Base-by-base conservation (phyloP, 148 eudicot species). In the Rhododendron williamsianum region DNA sequence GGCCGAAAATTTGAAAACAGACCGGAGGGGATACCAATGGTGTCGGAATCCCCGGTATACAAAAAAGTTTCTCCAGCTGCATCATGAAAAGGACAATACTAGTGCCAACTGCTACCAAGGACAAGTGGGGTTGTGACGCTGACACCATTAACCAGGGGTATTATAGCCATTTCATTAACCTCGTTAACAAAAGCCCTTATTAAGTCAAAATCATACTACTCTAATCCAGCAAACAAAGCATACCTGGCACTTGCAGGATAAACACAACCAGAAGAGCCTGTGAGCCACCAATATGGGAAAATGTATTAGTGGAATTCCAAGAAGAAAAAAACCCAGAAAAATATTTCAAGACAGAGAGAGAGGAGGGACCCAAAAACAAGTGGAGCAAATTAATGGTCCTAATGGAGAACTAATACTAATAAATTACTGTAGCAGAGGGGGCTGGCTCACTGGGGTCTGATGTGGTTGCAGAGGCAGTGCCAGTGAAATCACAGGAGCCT, bases 401-500 rank as follows among this genome's bases (percentile, higher is more conserved):
- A 41, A 41, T 6, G 43, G 43, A 41, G 43, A 41, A 41, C 43
- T 5, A 41, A 41, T 41, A 41, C 43, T 5, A 41, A 6, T 41
- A 41, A 5, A 41, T 41, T 52, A 10, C 11, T 48, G 18, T 16
- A 2, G 80, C 2, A 16, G 67, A 23, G 60, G 82, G 51, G 30
- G 10, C 1, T 45, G 15, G 83, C 98, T 89, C 84, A 96, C 98
- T 94, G 23, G 98, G 98, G 87, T 93, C 91, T n/a, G 93, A 90
- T 9, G 89, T 49, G 45, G 90, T 43, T 51, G 88, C 84, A 13
- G 84, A 49, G 54, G 95, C 97, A 71, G 93, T 83, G 63, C 98
- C 99, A 46, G 88, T 51, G 36, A 96, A 96, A 83, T 92, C 95
- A 88, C 99, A 96, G 15, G 94, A 82, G 82, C 89, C 92, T 63